Conservation (phyloP, 441 rosid species). For the Populus hybrid region DNA sequence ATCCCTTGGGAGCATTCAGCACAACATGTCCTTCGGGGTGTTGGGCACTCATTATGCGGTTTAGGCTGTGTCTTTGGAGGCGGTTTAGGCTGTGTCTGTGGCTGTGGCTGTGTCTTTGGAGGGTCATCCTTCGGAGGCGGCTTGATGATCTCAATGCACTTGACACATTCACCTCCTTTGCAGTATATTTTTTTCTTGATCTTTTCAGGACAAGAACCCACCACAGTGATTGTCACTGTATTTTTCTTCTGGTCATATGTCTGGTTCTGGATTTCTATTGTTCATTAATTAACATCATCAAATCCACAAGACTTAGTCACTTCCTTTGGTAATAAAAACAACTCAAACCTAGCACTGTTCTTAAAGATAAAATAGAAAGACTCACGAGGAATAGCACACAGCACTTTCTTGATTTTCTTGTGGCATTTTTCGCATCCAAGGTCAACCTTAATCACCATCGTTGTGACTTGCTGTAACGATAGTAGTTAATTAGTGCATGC, state of each 20-base stretch:
- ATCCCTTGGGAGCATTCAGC: conserved; percentile 2
- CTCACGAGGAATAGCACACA: conserved; percentile 71
- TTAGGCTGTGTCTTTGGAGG: too few relatives aligned
- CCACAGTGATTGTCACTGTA: conserved; percentile 56
- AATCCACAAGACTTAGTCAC: conserved; percentile 40
- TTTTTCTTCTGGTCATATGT: conserved; percentile 53
- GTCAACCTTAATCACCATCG: conserved; percentile 62
- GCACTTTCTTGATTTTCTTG: conserved; percentile 71
- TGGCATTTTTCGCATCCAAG: conserved; percentile 54
- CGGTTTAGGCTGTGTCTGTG: too few relatives aligned
- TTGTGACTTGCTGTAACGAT: conserved; percentile 32
- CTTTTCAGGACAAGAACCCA: conserved; percentile 68
- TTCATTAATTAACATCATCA: conserved; percentile 19
- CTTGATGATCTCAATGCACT: conserved; percentile 32
- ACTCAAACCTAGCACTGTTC: not conserved
- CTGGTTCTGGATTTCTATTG: conserved; percentile 70
- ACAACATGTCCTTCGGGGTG: conserved; percentile 20
- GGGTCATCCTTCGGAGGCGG: too few relatives aligned
- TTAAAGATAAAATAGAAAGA: not conserved
- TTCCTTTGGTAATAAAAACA: not conserved
- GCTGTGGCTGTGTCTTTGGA: too few relatives aligned
- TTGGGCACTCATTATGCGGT: too few relatives aligned
- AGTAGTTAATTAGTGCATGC: too few relatives aligned
- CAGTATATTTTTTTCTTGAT: conserved; percentile 53
- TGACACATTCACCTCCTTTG: conserved; percentile 50